These are phyloP conservation scores for Debaryomyces subglobosus DNA, from an alignment of 1,139 yeast genomes.

Conservation along the genomic window DNA sequence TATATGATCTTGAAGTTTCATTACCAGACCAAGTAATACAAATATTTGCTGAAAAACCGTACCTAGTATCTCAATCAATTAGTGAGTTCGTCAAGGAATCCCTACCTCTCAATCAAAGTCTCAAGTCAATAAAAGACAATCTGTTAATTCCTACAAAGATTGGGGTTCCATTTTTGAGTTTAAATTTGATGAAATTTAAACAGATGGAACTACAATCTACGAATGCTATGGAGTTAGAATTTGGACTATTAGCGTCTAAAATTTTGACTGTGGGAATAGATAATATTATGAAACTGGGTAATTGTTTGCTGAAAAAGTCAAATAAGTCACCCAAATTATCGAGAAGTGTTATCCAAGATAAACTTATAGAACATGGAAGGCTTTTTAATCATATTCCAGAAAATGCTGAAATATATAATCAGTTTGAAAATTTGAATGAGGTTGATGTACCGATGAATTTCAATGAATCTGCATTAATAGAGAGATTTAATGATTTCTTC, in stretches of 20 bases:
- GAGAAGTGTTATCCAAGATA: slow-evolving; percentile 10
- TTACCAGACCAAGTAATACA: slow-evolving; percentile 7
- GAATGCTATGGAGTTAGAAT: not conserved
- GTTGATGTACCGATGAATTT: not conserved
- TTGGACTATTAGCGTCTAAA: slow-evolving; percentile 1
- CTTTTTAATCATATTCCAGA: slow-evolving; percentile 3
- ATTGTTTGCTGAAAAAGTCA: not conserved
- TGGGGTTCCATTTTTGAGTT: slow-evolving; percentile 9
- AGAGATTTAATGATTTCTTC: slow-evolving; percentile 14
- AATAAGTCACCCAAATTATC: slow-evolving; percentile 5
- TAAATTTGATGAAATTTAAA: slow-evolving; percentile 5
- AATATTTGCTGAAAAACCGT: slow-evolving; percentile 7
- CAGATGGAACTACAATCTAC: slow-evolving; percentile 1
- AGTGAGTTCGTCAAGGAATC: slow-evolving; percentile 8
- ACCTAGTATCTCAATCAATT: slow-evolving; percentile 10
- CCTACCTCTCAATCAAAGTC: not conserved
- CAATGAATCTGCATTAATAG: slow-evolving; percentile 14
- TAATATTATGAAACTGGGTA: not conserved
- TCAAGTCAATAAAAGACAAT: not conserved
- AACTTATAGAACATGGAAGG: slow-evolving; percentile 9
- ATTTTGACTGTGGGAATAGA: slow-evolving; percentile 8
- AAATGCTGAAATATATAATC: slow-evolving; percentile 1
- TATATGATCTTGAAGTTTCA: slow-evolving; percentile 10
- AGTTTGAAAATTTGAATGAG: not conserved
- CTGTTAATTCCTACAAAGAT: not conserved